Base-by-base conservation (phyloP, 805 yeast genomes). In the Lachancea fermentati region DNA sequence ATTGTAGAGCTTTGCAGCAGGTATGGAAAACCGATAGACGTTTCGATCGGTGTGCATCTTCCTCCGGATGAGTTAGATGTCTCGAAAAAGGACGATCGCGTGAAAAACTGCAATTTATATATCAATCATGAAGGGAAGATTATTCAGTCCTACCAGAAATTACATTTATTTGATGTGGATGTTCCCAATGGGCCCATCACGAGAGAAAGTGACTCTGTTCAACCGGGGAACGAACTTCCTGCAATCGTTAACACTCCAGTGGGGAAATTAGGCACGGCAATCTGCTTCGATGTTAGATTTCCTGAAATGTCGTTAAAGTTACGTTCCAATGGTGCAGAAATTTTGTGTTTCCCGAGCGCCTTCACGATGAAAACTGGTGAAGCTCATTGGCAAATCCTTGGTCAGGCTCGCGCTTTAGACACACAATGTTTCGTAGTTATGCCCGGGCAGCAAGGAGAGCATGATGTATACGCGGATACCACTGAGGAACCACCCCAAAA, bases 351-450 rank as follows among this genome's bases (percentile, higher is more conserved):
- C 52, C 97, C 98, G 0, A 81, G 94, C 18, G 97, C 97, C 0
- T 93, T 94, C 70, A 93, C 96, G 0, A 75, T 84, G 57, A 79
- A 80, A 47, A 91, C 97, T 0, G 98, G 98, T 1, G 78, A 78
- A 37, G 86, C 91, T 1, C 98, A 91, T 55, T 91, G 97, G 95
- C 78, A 78, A 39, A 60, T 76, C 1, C 67, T 91, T 37, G 96
- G 86, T 1, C 69, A 78, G 19, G 82, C 95, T 0, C 68, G 97
- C 35, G 97, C 97, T 3, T 73, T 91, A 9, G 96, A 89, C 56
- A 75, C 91, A 1, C 97, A 93, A 62, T 70, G 83, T 44, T 93
- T 74, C 58, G 95, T 89, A 4, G 67, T 91, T 3, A 76, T 88
- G 83, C 89, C 97, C 2, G 95, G 93, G 0, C 96, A 87, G 56